Percentiles rank a stretch among this genome's conserved stretches.
Evolutionary conservation across 495 filamentous ascomycete genomes (phyloP).

Genomic region (Podospora comata): DNA sequence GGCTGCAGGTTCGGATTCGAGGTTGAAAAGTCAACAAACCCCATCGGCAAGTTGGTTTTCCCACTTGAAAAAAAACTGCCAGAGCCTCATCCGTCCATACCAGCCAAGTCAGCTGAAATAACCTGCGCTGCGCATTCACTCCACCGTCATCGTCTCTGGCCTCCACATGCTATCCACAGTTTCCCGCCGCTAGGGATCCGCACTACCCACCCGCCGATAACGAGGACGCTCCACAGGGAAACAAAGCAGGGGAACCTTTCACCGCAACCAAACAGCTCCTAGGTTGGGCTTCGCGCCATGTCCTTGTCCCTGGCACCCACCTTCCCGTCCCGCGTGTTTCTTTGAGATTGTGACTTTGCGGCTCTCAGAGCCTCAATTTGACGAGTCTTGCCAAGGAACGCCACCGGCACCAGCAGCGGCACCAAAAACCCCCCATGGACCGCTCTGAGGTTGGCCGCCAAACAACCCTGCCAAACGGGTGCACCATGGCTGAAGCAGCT

Average conservation of each 20-base stretch:
- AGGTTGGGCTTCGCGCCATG: too few relatives aligned
- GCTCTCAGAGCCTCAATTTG: too few relatives aligned
- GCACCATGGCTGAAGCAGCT: background rate
- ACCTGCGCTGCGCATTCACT: background rate
- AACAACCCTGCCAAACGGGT: too few relatives aligned
- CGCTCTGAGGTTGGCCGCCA: too few relatives aligned
- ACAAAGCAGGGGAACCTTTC: background rate
- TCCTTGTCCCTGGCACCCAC: too few relatives aligned
- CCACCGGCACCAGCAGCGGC: background rate
- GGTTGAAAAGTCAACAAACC: too few relatives aligned
- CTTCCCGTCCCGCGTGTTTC: background rate
- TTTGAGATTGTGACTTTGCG: background rate
- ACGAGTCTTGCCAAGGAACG: background rate
- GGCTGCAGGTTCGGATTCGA: background rate
- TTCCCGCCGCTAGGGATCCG: background rate
- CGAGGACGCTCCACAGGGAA: background rate
- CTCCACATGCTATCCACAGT: background rate
- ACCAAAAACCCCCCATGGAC: too few relatives aligned
- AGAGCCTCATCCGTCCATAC: background rate
- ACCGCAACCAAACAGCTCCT: background rate
- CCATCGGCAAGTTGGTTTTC: too few relatives aligned
- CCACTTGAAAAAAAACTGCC: background rate
- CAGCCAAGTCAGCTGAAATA: background rate
- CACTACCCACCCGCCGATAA: background rate
- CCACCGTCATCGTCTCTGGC: background rate